phyloP scores from a whole-genome alignment of 2,329 filamentous ascomycete genomes.

The Escovopsis sp. region DNA sequence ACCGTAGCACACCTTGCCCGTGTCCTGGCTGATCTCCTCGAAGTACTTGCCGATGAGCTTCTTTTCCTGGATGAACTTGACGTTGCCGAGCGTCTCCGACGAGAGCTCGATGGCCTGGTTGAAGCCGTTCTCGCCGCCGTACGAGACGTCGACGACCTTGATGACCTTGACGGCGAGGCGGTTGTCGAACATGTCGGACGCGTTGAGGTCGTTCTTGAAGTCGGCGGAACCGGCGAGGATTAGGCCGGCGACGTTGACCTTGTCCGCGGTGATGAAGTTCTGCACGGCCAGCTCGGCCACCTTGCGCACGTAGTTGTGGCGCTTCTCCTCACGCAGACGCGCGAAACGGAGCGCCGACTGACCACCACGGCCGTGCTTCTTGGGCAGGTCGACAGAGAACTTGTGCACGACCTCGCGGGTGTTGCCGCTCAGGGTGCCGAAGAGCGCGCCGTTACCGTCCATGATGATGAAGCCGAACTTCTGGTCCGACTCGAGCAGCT shows the following conservation, averaged over 20 bases:
- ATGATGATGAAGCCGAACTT: conserved; percentile 99
- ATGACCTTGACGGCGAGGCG: conserved; percentile 91
- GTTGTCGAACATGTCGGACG: conserved; percentile 91
- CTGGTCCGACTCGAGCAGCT: conserved; percentile 95
- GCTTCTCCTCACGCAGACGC: conserved; percentile 97
- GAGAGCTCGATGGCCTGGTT: conserved; percentile 97
- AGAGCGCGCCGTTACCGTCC: conserved; percentile 97
- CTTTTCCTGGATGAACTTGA: conserved; percentile 99
- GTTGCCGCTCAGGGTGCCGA: conserved; percentile 93
- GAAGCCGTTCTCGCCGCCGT: conserved; percentile 98
- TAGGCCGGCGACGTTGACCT: conserved; percentile 91
- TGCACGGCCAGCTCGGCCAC: conserved; percentile 95
- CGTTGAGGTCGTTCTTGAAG: conserved; percentile 98
- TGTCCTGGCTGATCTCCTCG: conserved; percentile 96
- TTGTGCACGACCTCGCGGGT: conserved; percentile 95
- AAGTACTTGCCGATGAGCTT: conserved; percentile 99
- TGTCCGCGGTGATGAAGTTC: conserved; percentile 97
- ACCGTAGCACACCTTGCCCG: conserved; percentile 92
- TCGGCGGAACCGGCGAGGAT: conserved; percentile 95
- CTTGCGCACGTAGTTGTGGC: conserved; percentile 99
- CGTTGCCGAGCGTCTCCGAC: conserved; percentile 89
- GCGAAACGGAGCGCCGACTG: conserved; percentile 99
- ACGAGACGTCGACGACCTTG: conserved; percentile 98
- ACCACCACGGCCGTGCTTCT: conserved; percentile 99
- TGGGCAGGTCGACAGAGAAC: conserved; percentile 95